Evolutionary conservation across 2,329 filamentous ascomycete species (phyloP), one percentile per base, ranked within the genome.

Genomic region (Thielaviopsis euricoi): DNA sequence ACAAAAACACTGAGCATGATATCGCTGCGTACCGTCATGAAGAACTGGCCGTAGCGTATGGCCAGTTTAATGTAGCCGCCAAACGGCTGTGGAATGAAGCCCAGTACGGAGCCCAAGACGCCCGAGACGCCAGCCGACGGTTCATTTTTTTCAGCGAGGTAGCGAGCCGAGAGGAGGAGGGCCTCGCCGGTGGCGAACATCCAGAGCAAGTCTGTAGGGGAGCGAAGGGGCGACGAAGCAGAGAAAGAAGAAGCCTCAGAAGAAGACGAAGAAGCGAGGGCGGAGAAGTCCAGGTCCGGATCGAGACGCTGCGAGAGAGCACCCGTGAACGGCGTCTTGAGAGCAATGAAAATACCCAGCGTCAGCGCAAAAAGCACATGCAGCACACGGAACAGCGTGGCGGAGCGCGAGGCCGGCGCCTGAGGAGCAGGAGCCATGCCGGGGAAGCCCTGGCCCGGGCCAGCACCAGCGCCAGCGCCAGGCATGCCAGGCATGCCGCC

Each of bases 181-280:
- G 87, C 76, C 71, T 93, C 86, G 33, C 81, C 83, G 0, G 86
- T 88, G 6, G 86, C 83, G 67, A 91, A 93, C n/a, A 86, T 77
- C 73, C 83, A 88, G 69, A 91, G 70, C 89, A 84, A 61, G 76
- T 75, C 52, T 73, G 73, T 48, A 74, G 67, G 37, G 69, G 58
- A 59, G 29, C 53, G 53, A 17, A 55, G 23, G 13, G 52, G 19
- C 4, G 48, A 12, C 17, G n/a, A 33, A 6, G 37, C 25, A 4
- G 15, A 15, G 13, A 22, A 43, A n/a, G n/a, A 1, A 17, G 55
- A 68, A 68, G 56, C 71, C n/a, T n/a, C n/a, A 63, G 58, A 66
- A 61, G 59, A 65, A 54, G n/a, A 61, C 43, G 48, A 58, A 53
- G n/a, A 52, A n/a, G 22, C 70, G 55, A 53, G 65, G 15, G 61